A percentile compares a stretch with the other conserved stretches of the same genome.
Evolutionary conservation across 2,329 filamentous ascomycete species (phyloP).

Genomic region (Dactylonectria macrodidyma): DNA sequence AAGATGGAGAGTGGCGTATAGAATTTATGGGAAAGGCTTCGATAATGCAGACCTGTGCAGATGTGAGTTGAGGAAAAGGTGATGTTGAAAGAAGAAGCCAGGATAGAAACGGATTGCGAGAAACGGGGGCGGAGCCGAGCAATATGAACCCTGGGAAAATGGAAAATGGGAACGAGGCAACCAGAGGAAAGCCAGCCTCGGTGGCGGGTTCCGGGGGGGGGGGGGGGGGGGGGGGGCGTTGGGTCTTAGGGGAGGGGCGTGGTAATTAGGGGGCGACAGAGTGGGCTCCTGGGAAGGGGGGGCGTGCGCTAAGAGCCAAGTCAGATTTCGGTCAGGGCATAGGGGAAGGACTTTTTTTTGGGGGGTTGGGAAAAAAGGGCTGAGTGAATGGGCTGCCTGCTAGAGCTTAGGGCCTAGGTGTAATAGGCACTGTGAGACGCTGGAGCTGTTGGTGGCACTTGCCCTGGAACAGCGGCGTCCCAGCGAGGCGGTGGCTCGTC

Average conservation of each 20-base stretch:
- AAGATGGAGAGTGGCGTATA: neutral
- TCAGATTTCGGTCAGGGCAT: neutral
- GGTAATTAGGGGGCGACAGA: slow-evolving; percentile 17
- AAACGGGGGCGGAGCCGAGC: slow-evolving; percentile 27
- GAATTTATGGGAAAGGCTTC: neutral
- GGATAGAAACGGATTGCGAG: slow-evolving; percentile 28
- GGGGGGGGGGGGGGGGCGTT: slow-evolving; percentile 17
- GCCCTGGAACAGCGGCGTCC: neutral
- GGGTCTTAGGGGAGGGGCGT: neutral
- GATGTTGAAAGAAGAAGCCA: slow-evolving; percentile 23
- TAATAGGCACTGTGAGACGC: slow-evolving; percentile 26
- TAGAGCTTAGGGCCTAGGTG: neutral
- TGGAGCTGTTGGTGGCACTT: slow-evolving; percentile 22
- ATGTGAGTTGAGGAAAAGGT: slow-evolving; percentile 3
- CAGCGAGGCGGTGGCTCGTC: neutral
- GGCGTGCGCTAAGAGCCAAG: neutral
- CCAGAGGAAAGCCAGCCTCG: slow-evolving; percentile 7
- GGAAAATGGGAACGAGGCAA: slow-evolving; percentile 31
- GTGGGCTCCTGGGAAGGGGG: neutral
- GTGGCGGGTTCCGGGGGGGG: slow-evolving; percentile 16
- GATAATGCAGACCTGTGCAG: slow-evolving; percentile 30
- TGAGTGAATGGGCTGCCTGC: slow-evolving; percentile 7
- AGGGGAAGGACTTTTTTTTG: neutral
- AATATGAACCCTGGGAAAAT: slow-evolving; percentile 24
- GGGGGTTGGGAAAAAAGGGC: neutral